Evolutionary conservation across 2,329 filamentous ascomycete genomes (phyloP), one percentile per base, ranked within the genome.

Genomic region (Monosporascus cannonballus): DNA sequence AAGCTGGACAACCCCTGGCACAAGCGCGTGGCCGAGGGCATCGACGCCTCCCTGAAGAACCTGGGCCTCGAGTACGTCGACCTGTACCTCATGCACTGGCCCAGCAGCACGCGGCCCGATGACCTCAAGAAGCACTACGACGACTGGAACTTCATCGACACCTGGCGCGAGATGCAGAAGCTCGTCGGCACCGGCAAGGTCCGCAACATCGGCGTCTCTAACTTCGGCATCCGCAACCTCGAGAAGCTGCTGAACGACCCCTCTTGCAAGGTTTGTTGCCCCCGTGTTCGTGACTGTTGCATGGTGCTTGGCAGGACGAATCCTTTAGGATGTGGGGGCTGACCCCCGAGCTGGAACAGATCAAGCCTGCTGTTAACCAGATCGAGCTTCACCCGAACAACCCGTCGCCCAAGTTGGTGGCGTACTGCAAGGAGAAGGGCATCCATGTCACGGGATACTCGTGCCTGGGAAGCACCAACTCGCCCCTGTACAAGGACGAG

Each of bases 1-100:
- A 95, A 94, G 79, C 81, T 93, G 51, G 83, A 89, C 76, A 91
- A 92, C 78, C 79, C 85, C 49, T 87, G 85, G 80, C 87, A 91
- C 73, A 83, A 87, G 72, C 78, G 81, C 56, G 85, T 86, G 27
- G 71, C 76, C 39, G 80, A 85, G 65, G 85, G 78, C 24, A 74
- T 89, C 52, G 75, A 80, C 54, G 71, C 73, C 50, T 85, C 81
- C 11, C 73, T 88, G 53, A 75, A 80, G 66, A 79, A 77, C 59
- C 74, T 89, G 18, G 80, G 80, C 45, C 76, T 76, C 18, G 80
- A 85, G 60, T 88, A 89, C 61, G 75, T 89, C 55, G 86, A 89
- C 67, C 72, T 89, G 48, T 87, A 86, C 67, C 76, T 89, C 45
- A 86, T 88, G 71, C 85, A 89, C 71, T 90, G 84, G 85, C 87